phyloP scores from a whole-genome alignment of 2,329 filamentous ascomycete genomes.

The Mycogone perniciosa region DNA sequence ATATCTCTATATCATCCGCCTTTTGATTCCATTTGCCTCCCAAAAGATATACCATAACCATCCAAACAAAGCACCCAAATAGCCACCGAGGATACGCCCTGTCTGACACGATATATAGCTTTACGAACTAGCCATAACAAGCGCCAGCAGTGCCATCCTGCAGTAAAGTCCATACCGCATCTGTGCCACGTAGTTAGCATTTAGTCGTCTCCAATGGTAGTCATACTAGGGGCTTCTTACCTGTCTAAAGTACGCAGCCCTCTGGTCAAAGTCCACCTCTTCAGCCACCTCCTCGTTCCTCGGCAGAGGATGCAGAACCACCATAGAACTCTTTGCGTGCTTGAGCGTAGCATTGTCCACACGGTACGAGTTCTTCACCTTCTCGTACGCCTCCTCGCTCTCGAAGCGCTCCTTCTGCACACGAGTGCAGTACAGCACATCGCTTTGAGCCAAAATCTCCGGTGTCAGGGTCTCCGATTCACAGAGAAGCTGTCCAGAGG shows the following conservation, averaged over 20 bases:
- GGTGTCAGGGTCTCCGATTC: constrained; percentile 76
- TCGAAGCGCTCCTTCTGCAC: constrained; percentile 95
- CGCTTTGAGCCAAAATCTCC: constrained; percentile 77
- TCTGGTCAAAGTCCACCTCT: constrained; percentile 95
- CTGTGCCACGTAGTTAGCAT: constrained; percentile 48
- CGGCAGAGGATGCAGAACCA: constrained; percentile 92
- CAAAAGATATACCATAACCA: not conserved
- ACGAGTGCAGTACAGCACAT: constrained; percentile 94
- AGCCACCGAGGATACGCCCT: not conserved
- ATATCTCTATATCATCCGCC: constrained; percentile 2
- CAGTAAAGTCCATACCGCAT: constrained; percentile 98
- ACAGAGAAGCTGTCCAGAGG: constrained; percentile 67
- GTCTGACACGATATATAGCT: constrained; percentile 6
- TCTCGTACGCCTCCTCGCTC: constrained; percentile 73
- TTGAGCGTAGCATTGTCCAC: constrained; percentile 87
- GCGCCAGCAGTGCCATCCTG: constrained; percentile 91
- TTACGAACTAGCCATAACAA: constrained; percentile 62
- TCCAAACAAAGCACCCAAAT: constrained; percentile 8
- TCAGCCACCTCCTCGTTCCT: constrained; percentile 89
- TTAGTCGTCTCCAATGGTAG: not conserved
- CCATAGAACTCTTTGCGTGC: constrained; percentile 85
- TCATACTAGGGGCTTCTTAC: constrained; percentile 48
- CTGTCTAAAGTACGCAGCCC: constrained; percentile 98
- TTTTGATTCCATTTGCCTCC: constrained; percentile 2
- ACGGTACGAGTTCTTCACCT: constrained; percentile 80